phyloP scores from a whole-genome alignment of 1,284 basidiomycete species.

The Ganoderma boninense region DNA sequence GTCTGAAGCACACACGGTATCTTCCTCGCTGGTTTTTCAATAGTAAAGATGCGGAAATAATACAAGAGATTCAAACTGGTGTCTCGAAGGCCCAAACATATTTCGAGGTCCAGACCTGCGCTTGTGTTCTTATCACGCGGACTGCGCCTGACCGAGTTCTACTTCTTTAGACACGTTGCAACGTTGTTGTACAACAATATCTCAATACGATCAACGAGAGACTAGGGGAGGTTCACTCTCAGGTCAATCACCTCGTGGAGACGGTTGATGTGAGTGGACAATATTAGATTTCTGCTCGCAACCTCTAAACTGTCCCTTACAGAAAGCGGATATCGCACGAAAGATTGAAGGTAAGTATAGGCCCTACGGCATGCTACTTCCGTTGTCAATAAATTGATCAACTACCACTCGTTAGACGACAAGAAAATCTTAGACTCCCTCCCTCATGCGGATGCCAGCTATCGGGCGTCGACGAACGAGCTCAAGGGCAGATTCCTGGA shows the following conservation, averaged over 20 bases:
- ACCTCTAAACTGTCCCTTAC: neutral
- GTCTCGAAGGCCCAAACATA: neutral
- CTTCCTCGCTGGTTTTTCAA: neutral
- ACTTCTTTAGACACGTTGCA: neutral
- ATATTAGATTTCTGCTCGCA: neutral
- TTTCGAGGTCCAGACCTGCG: neutral
- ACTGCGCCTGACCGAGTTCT: neutral
- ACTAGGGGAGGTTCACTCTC: neutral
- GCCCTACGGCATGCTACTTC: neutral
- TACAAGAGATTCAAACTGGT: neutral
- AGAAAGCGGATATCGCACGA: neutral
- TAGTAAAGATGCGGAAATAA: neutral
- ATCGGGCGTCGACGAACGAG: constrained; percentile 9
- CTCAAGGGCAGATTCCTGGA: constrained; percentile 22
- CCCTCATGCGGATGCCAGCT: constrained; percentile 15
- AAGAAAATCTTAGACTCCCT: constrained; percentile 2
- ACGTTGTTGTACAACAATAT: neutral
- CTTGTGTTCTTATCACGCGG: neutral
- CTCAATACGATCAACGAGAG: neutral
- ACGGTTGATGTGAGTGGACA: neutral
- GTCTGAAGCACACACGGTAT: neutral
- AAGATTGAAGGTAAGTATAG: neutral
- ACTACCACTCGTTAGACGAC: neutral
- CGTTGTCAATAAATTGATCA: neutral
- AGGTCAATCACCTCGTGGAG: neutral